Evolutionary conservation across 257 asterid species (phyloP).

Genomic region (Cordia subcordata): DNA sequence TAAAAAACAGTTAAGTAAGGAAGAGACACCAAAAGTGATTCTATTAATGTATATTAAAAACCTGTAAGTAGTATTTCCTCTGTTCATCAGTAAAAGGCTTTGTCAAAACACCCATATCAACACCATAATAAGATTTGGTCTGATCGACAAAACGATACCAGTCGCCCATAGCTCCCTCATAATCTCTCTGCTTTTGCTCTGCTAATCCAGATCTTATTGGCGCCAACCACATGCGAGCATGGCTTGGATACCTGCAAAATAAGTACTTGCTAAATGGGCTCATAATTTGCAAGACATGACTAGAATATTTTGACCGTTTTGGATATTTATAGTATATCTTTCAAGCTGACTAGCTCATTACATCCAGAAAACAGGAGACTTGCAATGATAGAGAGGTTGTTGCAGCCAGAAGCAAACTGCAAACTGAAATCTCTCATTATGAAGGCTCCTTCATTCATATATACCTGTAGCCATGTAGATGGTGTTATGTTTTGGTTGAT

Average conservation of each 20-base stretch:
- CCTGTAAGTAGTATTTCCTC: slow-evolving; percentile 83
- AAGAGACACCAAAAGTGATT: no score
- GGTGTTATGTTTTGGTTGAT: no score
- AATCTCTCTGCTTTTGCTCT: slow-evolving; percentile 63
- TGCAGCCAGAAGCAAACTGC: no score
- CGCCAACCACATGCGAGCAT: slow-evolving; percentile 94
- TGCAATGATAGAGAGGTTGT: no score
- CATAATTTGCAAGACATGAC: background rate
- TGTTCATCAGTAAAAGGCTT: slow-evolving; percentile 69
- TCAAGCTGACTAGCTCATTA: no score
- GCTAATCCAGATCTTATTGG: slow-evolving; percentile 73
- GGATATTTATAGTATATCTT: no score
- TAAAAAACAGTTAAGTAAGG: background rate
- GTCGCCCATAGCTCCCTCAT: slow-evolving; percentile 59
- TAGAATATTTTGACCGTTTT: background rate
- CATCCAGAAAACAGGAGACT: no score
- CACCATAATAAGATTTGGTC: slow-evolving; percentile 68
- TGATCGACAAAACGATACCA: slow-evolving; percentile 68
- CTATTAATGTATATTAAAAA: slow-evolving; percentile 13
- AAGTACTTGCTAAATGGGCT: background rate
- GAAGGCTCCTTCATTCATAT: no score
- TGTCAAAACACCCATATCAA: slow-evolving; percentile 79
- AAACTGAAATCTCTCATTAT: no score
- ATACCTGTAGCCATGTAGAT: no score
- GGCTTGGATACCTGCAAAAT: slow-evolving; percentile 89